phyloP scores from a whole-genome alignment of 495 filamentous ascomycete species.

The Margaritispora aquatica region DNA sequence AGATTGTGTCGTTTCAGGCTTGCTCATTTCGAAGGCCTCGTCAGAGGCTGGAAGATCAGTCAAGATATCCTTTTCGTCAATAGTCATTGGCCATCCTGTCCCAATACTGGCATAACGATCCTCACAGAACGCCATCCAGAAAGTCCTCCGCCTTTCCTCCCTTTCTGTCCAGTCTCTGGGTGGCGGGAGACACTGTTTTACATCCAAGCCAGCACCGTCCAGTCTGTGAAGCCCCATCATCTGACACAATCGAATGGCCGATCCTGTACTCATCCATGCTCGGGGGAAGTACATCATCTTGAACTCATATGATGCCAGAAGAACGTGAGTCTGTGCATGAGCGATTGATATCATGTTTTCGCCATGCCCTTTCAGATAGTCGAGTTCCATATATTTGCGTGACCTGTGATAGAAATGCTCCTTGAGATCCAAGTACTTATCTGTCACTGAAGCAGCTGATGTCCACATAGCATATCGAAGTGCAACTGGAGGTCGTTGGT shows the following conservation, averaged over 20 bases:
- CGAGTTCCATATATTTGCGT: constrained; percentile 81
- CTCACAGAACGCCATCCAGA: constrained; percentile 87
- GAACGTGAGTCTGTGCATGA: constrained; percentile 74
- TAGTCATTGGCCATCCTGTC: constrained; percentile 92
- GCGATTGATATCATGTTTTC: constrained; percentile 78
- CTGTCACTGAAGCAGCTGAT: constrained; percentile 72
- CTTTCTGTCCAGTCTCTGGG: constrained; percentile 88
- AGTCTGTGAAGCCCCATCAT: constrained; percentile 94
- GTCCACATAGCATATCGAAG: constrained; percentile 94
- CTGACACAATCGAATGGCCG: constrained; percentile 66
- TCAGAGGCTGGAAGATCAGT: constrained; percentile 82
- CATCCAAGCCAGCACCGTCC: constrained; percentile 80
- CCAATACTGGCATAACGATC: constrained; percentile 96
- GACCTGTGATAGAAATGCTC: constrained; percentile 82
- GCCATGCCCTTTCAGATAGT: constrained; percentile 90
- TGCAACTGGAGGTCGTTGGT: constrained; percentile 79
- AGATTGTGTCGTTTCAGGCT: constrained; percentile 59
- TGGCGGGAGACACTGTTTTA: constrained; percentile 83
- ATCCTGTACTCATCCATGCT: constrained; percentile 88
- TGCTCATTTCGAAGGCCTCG: constrained; percentile 79
- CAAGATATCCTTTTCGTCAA: constrained; percentile 88
- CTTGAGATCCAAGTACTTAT: constrained; percentile 71
- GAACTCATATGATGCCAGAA: constrained; percentile 84
- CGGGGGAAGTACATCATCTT: constrained; percentile 97
- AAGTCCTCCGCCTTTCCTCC: constrained; percentile 86